phyloP scores from a whole-genome alignment of 352 stramenopile species.

The Halophytophthora polymorphica region DNA sequence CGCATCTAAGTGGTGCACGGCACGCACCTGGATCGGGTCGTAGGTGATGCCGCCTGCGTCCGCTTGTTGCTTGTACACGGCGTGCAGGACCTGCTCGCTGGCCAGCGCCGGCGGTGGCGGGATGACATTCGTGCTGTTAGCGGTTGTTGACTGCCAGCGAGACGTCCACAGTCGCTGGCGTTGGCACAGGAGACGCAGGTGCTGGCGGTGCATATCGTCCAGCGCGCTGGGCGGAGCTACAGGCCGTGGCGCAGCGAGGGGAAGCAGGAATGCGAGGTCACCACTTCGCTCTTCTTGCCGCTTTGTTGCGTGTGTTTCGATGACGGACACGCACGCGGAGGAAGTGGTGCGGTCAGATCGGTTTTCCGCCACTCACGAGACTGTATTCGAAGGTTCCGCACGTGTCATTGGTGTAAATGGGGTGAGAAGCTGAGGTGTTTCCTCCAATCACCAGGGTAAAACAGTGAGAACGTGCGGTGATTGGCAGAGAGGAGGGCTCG shows the following conservation, averaged over 20 bases:
- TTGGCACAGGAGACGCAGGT: conserved; percentile 5
- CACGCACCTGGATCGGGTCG: conserved; percentile 63
- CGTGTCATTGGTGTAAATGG: neutral
- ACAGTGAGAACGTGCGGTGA: conserved; percentile 8
- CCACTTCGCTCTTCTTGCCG: too few relatives aligned
- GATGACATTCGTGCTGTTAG: too few relatives aligned
- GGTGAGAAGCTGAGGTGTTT: neutral
- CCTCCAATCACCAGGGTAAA: neutral
- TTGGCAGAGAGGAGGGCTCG: conserved; percentile 16
- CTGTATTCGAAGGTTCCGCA: too few relatives aligned
- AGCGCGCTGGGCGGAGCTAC: too few relatives aligned
- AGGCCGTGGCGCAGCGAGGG: too few relatives aligned
- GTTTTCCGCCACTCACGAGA: too few relatives aligned
- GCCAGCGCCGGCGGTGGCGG: conserved; percentile 8
- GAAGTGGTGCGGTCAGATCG: too few relatives aligned
- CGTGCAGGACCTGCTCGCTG: conserved; percentile 31
- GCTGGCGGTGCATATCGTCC: conserved; percentile 16
- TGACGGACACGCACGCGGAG: conserved; percentile 4
- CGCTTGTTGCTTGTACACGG: conserved; percentile 60
- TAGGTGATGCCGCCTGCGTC: conserved; percentile 57
- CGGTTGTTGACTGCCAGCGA: conserved; percentile 19
- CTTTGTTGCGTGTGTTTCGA: conserved; percentile 14
- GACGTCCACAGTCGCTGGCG: neutral
- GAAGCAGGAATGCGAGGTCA: conserved; percentile 6
- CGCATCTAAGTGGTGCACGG: conserved; percentile 59